Conservation (phyloP, 306 rosid species). For the Lathyrus sativus region DNA sequence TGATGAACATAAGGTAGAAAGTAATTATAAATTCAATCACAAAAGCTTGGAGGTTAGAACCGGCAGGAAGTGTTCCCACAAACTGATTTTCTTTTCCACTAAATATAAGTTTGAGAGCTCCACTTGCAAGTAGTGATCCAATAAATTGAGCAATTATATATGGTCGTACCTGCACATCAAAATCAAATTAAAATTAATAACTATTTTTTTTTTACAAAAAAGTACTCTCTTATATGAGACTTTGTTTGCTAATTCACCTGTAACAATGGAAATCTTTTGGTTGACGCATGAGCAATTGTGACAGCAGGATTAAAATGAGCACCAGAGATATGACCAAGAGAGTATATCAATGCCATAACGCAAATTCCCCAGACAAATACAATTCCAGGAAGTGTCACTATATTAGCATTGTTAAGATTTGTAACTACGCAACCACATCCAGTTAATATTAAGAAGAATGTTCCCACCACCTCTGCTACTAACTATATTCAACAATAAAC, state of each 20-base stretch:
- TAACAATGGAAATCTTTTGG: slow-evolving; percentile 60
- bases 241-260: slow-evolving; percentile 42
- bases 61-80: slow-evolving; percentile 59
- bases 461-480: slow-evolving; percentile 32
- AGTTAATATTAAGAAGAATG: slow-evolving; percentile 70
- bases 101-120: slow-evolving; percentile 63
- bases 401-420: slow-evolving; percentile 47
- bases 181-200: background rate
- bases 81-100: slow-evolving; percentile 47
- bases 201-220: no score
- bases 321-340: slow-evolving; percentile 82
- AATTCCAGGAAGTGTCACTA: slow-evolving; percentile 61
- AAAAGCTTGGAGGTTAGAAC: slow-evolving; percentile 56
- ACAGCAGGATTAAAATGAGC: slow-evolving; percentile 91
- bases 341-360: slow-evolving; percentile 63
- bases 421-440: slow-evolving; percentile 70
- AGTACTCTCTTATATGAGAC: no score
- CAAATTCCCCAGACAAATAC: slow-evolving; percentile 67
- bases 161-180: slow-evolving; percentile 54
- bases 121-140: slow-evolving; percentile 77
- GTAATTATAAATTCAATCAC: slow-evolving; percentile 79
- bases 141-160: slow-evolving; percentile 59
- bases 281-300: slow-evolving; percentile 71
- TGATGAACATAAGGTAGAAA: slow-evolving; percentile 71
- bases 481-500: background rate